phyloP scores from a whole-genome alignment of 495 filamentous ascomycete species.

The Glonium stellatum region DNA sequence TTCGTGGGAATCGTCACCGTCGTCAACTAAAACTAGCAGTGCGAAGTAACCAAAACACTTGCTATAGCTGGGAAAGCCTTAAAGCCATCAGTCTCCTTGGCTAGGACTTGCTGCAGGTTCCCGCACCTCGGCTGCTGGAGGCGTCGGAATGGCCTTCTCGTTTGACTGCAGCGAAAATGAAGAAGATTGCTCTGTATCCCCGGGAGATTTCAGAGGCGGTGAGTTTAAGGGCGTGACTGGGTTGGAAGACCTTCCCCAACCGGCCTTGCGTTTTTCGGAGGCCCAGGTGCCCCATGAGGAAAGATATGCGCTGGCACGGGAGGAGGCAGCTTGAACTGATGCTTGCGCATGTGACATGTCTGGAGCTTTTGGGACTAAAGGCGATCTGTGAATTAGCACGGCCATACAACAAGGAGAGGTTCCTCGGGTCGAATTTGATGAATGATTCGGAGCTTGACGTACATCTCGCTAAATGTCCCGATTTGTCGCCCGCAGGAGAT shows the following conservation, averaged over 20 bases:
- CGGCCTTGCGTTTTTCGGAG: conserved; percentile 69
- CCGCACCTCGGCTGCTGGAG: neutral
- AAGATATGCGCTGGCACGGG: conserved; percentile 78
- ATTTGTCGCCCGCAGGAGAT: neutral
- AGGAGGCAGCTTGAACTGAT: conserved; percentile 57
- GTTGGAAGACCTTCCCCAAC: conserved; percentile 38
- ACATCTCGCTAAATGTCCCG: conserved; percentile 24
- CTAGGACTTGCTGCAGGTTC: neutral
- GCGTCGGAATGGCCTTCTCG: neutral
- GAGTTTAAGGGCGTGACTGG: neutral
- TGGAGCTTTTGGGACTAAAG: conserved; percentile 36
- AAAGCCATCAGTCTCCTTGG: too few relatives aligned
- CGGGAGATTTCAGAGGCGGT: neutral
- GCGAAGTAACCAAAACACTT: neutral
- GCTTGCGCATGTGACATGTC: conserved; percentile 63
- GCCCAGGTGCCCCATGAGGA: conserved; percentile 96
- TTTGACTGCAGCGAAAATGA: neutral
- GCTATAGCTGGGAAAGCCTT: neutral
- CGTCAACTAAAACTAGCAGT: neutral
- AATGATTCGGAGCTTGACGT: conserved; percentile 15
- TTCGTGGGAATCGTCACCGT: neutral
- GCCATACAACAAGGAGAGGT: neutral
- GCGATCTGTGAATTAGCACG: conserved; percentile 17
- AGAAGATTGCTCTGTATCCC: neutral
- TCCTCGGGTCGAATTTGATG: neutral